Conservation (phyloP, 2,329 filamentous ascomycete genomes). For the Fusarium sulawesiense region DNA sequence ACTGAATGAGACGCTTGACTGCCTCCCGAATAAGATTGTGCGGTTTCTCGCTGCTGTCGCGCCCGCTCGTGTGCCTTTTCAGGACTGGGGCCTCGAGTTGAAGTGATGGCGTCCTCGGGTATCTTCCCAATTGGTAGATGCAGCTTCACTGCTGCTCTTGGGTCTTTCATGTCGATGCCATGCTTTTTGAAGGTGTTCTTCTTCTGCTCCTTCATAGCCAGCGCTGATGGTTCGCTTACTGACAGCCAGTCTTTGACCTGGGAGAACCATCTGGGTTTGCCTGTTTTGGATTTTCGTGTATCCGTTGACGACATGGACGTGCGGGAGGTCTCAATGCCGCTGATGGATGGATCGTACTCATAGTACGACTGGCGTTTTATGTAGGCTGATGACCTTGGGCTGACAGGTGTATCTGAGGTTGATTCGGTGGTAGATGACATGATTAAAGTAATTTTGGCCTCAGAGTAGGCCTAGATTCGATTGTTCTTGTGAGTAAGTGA, state of each 20-base stretch:
- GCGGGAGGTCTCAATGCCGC: slow-evolving; percentile 34
- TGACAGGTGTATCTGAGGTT: slow-evolving; percentile 12
- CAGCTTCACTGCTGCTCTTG: slow-evolving; percentile 58
- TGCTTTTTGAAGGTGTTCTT: slow-evolving; percentile 56
- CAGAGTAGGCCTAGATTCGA: neutral
- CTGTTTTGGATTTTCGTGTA: slow-evolving; percentile 43
- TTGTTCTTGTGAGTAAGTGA: neutral
- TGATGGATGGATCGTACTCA: slow-evolving; percentile 43
- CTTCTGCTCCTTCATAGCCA: slow-evolving; percentile 61
- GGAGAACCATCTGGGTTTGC: slow-evolving; percentile 53
- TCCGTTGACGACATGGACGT: slow-evolving; percentile 21
- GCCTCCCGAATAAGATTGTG: slow-evolving; percentile 44
- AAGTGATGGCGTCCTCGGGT: slow-evolving; percentile 59
- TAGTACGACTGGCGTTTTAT: slow-evolving; percentile 33
- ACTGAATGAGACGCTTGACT: slow-evolving; percentile 48
- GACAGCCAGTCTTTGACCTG: slow-evolving; percentile 62
- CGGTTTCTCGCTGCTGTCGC: slow-evolving; percentile 48
- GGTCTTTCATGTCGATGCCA: slow-evolving; percentile 58
- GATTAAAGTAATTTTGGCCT: neutral
- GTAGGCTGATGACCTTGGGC: slow-evolving; percentile 22
- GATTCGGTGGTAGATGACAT: slow-evolving; percentile 25
- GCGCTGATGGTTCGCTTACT: slow-evolving; percentile 61
- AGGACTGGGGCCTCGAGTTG: slow-evolving; percentile 58
- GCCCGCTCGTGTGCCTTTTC: slow-evolving; percentile 57
- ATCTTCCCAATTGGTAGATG: slow-evolving; percentile 59